Evolutionary conservation across 2,329 filamentous ascomycete genomes (phyloP), one percentile per base, ranked within the genome.

Genomic region (Cladosporium sp.): DNA sequence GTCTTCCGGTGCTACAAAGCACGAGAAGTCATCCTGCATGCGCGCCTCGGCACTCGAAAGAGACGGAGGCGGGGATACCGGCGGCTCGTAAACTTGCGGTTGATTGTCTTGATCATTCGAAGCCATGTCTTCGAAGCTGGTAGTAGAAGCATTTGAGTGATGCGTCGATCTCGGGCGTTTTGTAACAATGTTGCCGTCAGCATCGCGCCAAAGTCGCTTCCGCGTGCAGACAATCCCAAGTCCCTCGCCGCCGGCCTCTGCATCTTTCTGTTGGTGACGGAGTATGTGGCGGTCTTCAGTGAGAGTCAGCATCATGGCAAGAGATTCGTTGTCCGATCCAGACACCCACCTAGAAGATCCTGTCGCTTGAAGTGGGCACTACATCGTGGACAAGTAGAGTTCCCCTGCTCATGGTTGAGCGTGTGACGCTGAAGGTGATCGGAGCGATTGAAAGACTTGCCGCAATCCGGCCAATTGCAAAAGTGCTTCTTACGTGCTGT

Each of bases 331-430:
- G 48, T 51, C 60, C 56, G 16, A 58, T 34, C 32, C 59, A 56
- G 16, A n/a, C 30, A 65, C 80, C 76, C 77, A 85, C 85, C 83
- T 65, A 87, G 75, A 49, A 89, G 76, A 74, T 89, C 87, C 28
- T 82, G 84, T 53, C 87, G 80, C 70, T 86, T 85, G 74, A 88
- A 89, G 71, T 87, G 85, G 30, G 85, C 85, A 65, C 82, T 81
- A 68, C 87, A 89, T 70, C 86, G 78, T 58, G 82, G 75, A 70
- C 87, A 89, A 3, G 85, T 87, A 66, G 81, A 82, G 51, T 84
- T 82, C 0, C 81, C 81, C 32, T 79, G 77, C n/a, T 79, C 78
- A 70, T 87, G 86, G 69, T 88, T 88, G 60, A 87, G 76, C 25
- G 82, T 79, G 74, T 88, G 86, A 16, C 85, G 80, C 66, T 85